phyloP scores from a whole-genome alignment of 23 red algal species.

The Gracilaria gracilis region DNA sequence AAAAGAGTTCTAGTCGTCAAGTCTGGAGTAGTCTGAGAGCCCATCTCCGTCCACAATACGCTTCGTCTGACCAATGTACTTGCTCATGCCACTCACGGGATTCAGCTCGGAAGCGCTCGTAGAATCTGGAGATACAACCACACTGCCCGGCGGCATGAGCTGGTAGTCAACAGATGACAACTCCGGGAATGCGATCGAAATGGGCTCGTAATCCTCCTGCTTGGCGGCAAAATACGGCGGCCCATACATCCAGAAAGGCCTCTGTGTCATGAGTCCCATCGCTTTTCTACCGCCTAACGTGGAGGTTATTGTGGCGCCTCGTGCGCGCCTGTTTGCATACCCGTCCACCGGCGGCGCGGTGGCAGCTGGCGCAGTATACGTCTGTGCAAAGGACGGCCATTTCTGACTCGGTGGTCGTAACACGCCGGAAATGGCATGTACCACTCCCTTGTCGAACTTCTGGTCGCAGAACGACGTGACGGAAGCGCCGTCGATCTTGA shows the following conservation, averaged over 20 bases:
- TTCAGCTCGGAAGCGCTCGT: slow-evolving; percentile 64
- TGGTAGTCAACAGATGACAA: slow-evolving; percentile 62
- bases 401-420: slow-evolving; percentile 35
- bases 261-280: slow-evolving; percentile 67
- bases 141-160: slow-evolving; percentile 68
- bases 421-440: slow-evolving; percentile 52
- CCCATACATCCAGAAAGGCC: slow-evolving; percentile 77
- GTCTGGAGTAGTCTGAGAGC: slow-evolving; percentile 51
- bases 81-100: slow-evolving; percentile 73
- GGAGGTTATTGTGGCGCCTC: slow-evolving; percentile 19
- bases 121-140: slow-evolving; percentile 63
- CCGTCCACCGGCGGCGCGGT: not conserved
- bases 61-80: slow-evolving; percentile 85
- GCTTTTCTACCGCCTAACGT: slow-evolving; percentile 69
- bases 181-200: slow-evolving; percentile 50
- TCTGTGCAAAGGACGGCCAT: slow-evolving; percentile 26
- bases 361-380: slow-evolving; percentile 33
- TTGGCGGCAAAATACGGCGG: slow-evolving; percentile 74
- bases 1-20: not conserved
- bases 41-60: slow-evolving; percentile 36
- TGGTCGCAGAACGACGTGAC: slow-evolving; percentile 7
- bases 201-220: slow-evolving; percentile 83
- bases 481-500: slow-evolving; percentile 32
- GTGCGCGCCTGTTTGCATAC: not conserved
- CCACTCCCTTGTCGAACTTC: slow-evolving; percentile 45